phyloP scores from a whole-genome alignment of 805 yeast species.

The Kodamaea kaohsiungensis region DNA sequence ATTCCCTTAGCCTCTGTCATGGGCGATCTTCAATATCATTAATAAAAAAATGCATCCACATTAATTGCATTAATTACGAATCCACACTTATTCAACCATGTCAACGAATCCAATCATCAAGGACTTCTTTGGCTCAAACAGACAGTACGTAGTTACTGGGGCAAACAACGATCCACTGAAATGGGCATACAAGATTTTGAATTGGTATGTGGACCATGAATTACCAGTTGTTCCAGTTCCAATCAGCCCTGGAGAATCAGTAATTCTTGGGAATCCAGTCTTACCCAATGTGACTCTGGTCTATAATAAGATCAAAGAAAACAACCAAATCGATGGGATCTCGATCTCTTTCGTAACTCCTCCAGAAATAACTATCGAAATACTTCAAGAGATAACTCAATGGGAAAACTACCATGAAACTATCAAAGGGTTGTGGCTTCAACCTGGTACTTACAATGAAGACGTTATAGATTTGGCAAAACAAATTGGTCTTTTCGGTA shows the following conservation, averaged over 20 bases:
- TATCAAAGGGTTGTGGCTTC: slow-evolving; percentile 73
- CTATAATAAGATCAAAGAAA: slow-evolving; percentile 18
- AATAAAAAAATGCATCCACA: neutral
- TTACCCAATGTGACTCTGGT: slow-evolving; percentile 31
- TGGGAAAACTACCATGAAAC: slow-evolving; percentile 39
- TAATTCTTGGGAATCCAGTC: slow-evolving; percentile 48
- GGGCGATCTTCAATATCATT: neutral
- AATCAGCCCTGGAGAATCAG: slow-evolving; percentile 56
- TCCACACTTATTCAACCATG: slow-evolving; percentile 3
- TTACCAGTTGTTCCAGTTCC: slow-evolving; percentile 57
- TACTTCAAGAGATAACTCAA: slow-evolving; percentile 37
- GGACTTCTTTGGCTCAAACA: slow-evolving; percentile 51
- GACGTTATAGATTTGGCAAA: slow-evolving; percentile 47
- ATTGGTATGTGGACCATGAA: slow-evolving; percentile 62
- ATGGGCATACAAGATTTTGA: slow-evolving; percentile 67
- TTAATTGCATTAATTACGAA: neutral
- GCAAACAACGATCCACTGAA: slow-evolving; percentile 65
- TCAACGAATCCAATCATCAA: slow-evolving; percentile 36
- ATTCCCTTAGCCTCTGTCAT: neutral
- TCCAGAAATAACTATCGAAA: slow-evolving; percentile 52
- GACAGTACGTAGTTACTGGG: slow-evolving; percentile 67
- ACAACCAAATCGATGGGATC: slow-evolving; percentile 39
- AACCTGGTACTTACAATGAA: slow-evolving; percentile 73
- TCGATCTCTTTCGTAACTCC: slow-evolving; percentile 76
- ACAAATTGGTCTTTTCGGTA: slow-evolving; percentile 32